Evolutionary conservation across 306 rosid genomes (phyloP).

Genomic region (Prunus persica): Prunus_persica_NCBIv2 NC_034014.1:5992501-5993000

Average conservation of each 20-base stretch:
- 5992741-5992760: not conserved
- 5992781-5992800: not conserved
- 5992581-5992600: not conserved
- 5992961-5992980: slow-evolving; percentile 72
- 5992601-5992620: not conserved
- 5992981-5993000: slow-evolving; percentile 64
- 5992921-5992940: slow-evolving; percentile 50
- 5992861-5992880: not conserved
- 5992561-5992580: not conserved
- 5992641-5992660: not conserved
- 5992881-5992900: not conserved
- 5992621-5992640: not conserved
- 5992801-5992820: not conserved
- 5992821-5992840: not conserved
- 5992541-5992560: not conserved
- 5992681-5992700: not conserved
- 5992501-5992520: not conserved
- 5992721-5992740: not conserved
- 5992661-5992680: not conserved
- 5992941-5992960: slow-evolving; percentile 86
- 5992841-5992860: not conserved
- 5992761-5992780: not conserved
- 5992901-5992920: slow-evolving; percentile 8
- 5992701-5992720: not conserved
- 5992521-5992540: not conserved